Conservation (phyloP, 2,329 filamentous ascomycete genomes). For the Hypomyces perniciosus region DNA sequence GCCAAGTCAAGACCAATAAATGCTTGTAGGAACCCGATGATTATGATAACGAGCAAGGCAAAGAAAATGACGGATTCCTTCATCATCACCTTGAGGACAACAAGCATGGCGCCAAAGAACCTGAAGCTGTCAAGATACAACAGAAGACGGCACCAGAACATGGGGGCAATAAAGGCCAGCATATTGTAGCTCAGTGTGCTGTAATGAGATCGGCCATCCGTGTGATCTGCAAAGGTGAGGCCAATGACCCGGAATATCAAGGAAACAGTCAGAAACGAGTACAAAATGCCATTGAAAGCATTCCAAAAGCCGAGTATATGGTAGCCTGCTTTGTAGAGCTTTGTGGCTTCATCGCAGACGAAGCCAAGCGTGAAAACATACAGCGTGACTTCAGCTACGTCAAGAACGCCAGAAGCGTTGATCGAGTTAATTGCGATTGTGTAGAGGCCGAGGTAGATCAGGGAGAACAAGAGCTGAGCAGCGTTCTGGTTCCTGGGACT, state of each 20-base stretch:
- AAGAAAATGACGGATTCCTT: constrained; percentile 95
- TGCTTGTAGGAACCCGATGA: constrained; percentile 84
- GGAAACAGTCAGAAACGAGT: constrained; percentile 70
- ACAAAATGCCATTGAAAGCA: constrained; percentile 82
- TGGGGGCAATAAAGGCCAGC: constrained; percentile 82
- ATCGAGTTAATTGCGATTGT: constrained; percentile 92
- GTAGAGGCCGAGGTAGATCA: constrained; percentile 79
- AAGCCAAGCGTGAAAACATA: constrained; percentile 92
- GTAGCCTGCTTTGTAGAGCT: constrained; percentile 90
- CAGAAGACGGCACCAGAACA: constrained; percentile 93
- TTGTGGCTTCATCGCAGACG: constrained; percentile 77
- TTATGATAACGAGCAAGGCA: constrained; percentile 75
- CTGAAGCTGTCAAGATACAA: constrained; percentile 89
- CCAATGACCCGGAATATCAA: constrained; percentile 76
- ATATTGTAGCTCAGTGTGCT: constrained; percentile 91
- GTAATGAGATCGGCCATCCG: constrained; percentile 47
- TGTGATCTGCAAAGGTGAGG: constrained; percentile 52
- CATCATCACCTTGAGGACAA: constrained; percentile 94
- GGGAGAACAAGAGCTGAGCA: constrained; percentile 75
- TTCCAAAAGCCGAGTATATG: constrained; percentile 97
- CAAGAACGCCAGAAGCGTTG: constrained; percentile 76
- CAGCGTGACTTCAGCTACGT: constrained; percentile 74
- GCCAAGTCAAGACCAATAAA: constrained; percentile 88
- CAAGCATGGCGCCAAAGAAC: constrained; percentile 97
- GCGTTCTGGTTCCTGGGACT: constrained; percentile 89